Percentiles rank a stretch among this genome's conserved stretches.
These are phyloP conservation scores for Didymella lethalis DNA, from an alignment of 2,329 filamentous ascomycete genomes.

Conservation along the genomic window DNA sequence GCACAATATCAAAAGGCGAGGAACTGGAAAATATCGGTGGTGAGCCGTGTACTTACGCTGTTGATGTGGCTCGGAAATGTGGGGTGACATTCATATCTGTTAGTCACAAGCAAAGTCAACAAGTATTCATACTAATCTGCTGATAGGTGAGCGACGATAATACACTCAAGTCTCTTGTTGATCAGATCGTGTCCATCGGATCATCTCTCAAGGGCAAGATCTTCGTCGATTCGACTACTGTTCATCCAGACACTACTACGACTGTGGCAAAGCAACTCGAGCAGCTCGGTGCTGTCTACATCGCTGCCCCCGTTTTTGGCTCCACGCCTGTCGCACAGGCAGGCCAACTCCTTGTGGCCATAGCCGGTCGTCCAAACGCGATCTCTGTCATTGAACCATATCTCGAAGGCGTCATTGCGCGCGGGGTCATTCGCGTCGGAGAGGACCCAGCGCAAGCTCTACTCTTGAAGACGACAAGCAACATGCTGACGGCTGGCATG, in stretches of 20 bases:
- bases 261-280: constrained; percentile 40
- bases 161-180: constrained; percentile 48
- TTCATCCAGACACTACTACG: constrained; percentile 57
- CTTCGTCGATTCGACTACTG: constrained; percentile 60
- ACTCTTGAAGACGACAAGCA: constrained; percentile 59
- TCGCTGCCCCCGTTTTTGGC: constrained; percentile 61
- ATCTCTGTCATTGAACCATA: constrained; percentile 51
- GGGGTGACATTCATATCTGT: constrained; percentile 49
- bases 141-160: constrained; percentile 53
- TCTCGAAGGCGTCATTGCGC: constrained; percentile 52
- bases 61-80: constrained; percentile 30
- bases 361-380: constrained; percentile 54
- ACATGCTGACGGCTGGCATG: constrained; percentile 59
- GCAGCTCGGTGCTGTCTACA: constrained; percentile 45
- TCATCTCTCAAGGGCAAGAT: constrained; percentile 50
- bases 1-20: constrained; percentile 57
- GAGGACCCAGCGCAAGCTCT: constrained; percentile 55
- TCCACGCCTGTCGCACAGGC: constrained; percentile 59
- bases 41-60: constrained; percentile 24
- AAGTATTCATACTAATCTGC: not conserved
- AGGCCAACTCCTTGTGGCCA: constrained; percentile 57
- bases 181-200: constrained; percentile 29
- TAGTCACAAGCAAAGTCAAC: not conserved
- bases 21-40: constrained; percentile 40
- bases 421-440: constrained; percentile 55